Conservation (phyloP, 1,284 basidiomycete species). For the Boletus semigastroideus region DNA sequence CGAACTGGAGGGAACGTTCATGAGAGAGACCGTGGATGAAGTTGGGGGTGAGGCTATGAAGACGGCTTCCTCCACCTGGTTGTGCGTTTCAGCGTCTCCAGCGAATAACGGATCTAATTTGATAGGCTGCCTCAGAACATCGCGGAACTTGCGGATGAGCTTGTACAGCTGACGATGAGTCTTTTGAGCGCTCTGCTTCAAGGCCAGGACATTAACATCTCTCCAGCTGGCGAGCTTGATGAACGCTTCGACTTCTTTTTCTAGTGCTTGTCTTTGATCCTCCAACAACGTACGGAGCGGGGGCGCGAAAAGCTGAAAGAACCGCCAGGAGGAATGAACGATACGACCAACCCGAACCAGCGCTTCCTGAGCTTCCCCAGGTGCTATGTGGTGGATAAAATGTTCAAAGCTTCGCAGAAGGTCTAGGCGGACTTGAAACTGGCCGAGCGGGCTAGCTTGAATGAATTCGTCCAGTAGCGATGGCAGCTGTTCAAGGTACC, state of each 20-base stretch:
- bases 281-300: slow-evolving; percentile 53
- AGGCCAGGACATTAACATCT: slow-evolving; percentile 93
- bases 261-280: slow-evolving; percentile 63
- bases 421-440: slow-evolving; percentile 71
- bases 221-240: slow-evolving; percentile 98
- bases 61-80: slow-evolving; percentile 13
- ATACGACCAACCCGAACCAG: slow-evolving; percentile 58
- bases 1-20: slow-evolving; percentile 6
- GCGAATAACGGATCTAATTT: slow-evolving; percentile 42
- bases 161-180: slow-evolving; percentile 94
- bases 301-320: slow-evolving; percentile 66
- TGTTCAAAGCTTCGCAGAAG: slow-evolving; percentile 71
- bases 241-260: slow-evolving; percentile 82
- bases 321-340: slow-evolving; percentile 64
- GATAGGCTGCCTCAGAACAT: slow-evolving; percentile 79
- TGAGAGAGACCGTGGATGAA: background rate
- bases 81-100: slow-evolving; percentile 35
- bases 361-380: slow-evolving; percentile 26
- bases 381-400: slow-evolving; percentile 39
- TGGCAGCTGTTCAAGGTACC: slow-evolving; percentile 70
- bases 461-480: slow-evolving; percentile 86
- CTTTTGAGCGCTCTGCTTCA: slow-evolving; percentile 89
- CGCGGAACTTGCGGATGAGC: slow-evolving; percentile 90
- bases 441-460: slow-evolving; percentile 77
- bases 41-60: slow-evolving; percentile 9